Base-by-base conservation (phyloP, 768 basidiomycete species). In the Russula emetica region DNA sequence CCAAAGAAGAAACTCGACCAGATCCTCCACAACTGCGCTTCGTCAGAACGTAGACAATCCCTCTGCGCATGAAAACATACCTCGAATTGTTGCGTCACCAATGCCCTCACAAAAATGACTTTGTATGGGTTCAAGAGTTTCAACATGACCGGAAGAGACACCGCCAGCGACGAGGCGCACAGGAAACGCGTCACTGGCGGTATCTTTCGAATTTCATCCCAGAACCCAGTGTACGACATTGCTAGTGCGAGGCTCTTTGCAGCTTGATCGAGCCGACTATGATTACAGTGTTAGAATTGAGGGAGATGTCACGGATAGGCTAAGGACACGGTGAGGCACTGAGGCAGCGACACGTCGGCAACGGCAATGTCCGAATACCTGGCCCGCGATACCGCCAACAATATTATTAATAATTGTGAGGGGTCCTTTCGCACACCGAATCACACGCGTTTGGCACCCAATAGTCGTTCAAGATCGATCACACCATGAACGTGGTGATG, bases 141-240 rank as follows among this genome's bases (percentile, higher is more conserved):
- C 68, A 86, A 72, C 65, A 88, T 71, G 30, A 81, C 76, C 0
- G 89, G 81, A 1, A 86, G 24, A 0, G 90, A 83, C 44, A 91
- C 76, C 0, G 75, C 83, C 3, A 90, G 70, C 2, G 84, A 82
- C 1, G 89, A 87, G 24, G 75, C 77, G 62, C 83, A 79, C 7
- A 91, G 72, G 60, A 86, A 84, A 36, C 92, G 84, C 6, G 92
- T 93, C 42, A 94, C 86, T 38, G 88, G 87, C 0, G 92, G 92
- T 1, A 94, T 90, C 76, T 91, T 92, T 69, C 79, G 83, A 58
- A 93, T 74, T 76, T 92, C 88, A 51, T 72, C 72, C 70, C 67
- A 60, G 66, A 76, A 71, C 18, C 63, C 69, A 6, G 72, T 55
- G 51, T 69, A 57, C 11, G 69, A 58, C 69, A 70, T 70, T 16